A percentile compares a stretch with the other conserved stretches of the same genome.
phyloP scores from a whole-genome alignment of 2,329 filamentous ascomycete genomes.

The Ceratocystis papillata region DNA sequence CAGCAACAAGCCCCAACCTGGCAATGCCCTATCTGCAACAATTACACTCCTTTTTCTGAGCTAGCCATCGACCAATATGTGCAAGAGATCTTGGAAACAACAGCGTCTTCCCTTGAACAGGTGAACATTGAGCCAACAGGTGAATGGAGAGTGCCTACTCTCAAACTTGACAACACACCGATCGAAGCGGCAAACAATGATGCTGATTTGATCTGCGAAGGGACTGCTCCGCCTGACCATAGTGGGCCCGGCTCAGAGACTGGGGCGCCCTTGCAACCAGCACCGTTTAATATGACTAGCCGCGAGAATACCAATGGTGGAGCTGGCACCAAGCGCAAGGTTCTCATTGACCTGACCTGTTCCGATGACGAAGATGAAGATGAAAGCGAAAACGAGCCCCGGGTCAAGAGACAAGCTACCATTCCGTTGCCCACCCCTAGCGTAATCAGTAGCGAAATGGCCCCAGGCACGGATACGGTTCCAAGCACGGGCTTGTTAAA shows the following conservation, averaged over 20 bases:
- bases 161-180: constrained; percentile 12
- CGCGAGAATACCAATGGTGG: constrained; percentile 26
- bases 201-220: constrained; percentile 33
- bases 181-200: constrained; percentile 36
- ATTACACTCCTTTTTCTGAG: constrained; percentile 65
- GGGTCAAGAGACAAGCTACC: constrained; percentile 38
- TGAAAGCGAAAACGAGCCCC: constrained; percentile 40
- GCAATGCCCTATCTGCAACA: constrained; percentile 91
- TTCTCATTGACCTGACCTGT: constrained; percentile 50
- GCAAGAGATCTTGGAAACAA: constrained; percentile 69
- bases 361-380: constrained; percentile 44
- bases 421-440: too few species aligned
- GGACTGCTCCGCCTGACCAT: not conserved
- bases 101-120: constrained; percentile 61
- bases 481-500: not conserved
- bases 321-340: constrained; percentile 40
- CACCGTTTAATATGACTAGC: not conserved
- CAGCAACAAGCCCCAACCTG: constrained; percentile 95
- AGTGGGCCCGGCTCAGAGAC: not conserved
- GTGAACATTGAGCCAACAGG: constrained; percentile 86
- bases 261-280: not conserved
- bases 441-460: not conserved
- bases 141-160: constrained; percentile 46
- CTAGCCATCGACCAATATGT: constrained; percentile 85
- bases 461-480: not conserved